phyloP scores from a whole-genome alignment of 176 grass and related monocot species.

The Poa annua region DNA sequence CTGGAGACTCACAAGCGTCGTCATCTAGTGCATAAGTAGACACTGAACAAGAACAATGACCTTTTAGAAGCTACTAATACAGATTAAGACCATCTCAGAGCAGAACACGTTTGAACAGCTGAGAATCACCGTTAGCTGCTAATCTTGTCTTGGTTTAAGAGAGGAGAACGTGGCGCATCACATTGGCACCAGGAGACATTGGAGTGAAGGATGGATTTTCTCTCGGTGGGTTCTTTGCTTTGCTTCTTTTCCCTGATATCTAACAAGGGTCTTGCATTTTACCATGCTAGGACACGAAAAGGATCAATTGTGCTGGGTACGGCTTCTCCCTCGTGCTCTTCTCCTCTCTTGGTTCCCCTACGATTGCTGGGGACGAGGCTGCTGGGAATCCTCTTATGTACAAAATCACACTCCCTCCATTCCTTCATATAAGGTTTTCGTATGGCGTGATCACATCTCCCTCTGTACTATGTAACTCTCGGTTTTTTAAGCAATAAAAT shows the following conservation, averaged over 20 bases:
- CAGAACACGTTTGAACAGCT: not conserved
- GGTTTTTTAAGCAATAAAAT: too few species aligned
- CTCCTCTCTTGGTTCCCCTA: not conserved
- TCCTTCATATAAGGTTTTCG: too few species aligned
- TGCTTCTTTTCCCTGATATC: not conserved
- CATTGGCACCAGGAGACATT: not conserved
- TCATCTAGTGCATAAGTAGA: not conserved
- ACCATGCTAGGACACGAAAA: not conserved
- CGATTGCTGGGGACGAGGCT: not conserved
- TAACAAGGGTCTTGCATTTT: not conserved
- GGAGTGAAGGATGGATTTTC: slow-evolving; percentile 9
- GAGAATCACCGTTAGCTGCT: too few species aligned
- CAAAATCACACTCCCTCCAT: too few species aligned
- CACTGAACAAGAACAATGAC: not conserved
- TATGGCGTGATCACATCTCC: too few species aligned
- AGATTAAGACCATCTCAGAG: not conserved
- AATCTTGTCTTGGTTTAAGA: too few species aligned
- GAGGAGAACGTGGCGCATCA: too few species aligned
- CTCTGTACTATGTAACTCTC: too few species aligned
- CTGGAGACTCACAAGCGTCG: not conserved
- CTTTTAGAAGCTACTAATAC: not conserved
- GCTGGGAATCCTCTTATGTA: not conserved
- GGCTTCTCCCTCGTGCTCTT: not conserved
- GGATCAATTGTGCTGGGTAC: not conserved
- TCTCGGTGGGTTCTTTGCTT: slow-evolving; percentile 6